These are phyloP conservation scores for Ganoderma leucocontextum DNA, from an alignment of 1,284 basidiomycete genomes.

Conservation along the genomic window DNA sequence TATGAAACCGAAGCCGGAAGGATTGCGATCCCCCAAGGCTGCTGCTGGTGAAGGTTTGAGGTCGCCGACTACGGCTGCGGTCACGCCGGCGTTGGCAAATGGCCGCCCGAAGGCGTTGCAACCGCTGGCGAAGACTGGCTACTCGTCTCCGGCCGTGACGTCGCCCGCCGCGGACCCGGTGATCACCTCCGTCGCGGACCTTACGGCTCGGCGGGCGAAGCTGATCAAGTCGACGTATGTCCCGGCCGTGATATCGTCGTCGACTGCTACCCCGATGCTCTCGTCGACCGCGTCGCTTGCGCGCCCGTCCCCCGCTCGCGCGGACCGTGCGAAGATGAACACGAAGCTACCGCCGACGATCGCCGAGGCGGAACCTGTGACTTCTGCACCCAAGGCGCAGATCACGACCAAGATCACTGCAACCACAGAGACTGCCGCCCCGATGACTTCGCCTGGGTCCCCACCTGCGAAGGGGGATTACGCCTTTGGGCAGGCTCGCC, in stretches of 20 bases:
- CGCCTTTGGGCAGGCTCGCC: slow-evolving; percentile 76
- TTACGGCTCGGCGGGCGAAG: slow-evolving; percentile 41
- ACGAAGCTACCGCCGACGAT: slow-evolving; percentile 44
- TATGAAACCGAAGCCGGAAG: slow-evolving; percentile 24
- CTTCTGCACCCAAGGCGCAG: not conserved
- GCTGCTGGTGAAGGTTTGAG: not conserved
- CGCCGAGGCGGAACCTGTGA: slow-evolving; percentile 39
- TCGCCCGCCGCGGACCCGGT: slow-evolving; percentile 23
- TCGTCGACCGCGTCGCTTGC: slow-evolving; percentile 79
- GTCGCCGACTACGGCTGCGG: not conserved
- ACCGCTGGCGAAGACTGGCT: slow-evolving; percentile 23
- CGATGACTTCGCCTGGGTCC: slow-evolving; percentile 27
- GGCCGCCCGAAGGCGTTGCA: slow-evolving; percentile 22
- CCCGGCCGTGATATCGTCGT: slow-evolving; percentile 72
- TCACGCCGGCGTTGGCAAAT: not conserved
- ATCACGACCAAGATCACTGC: slow-evolving; percentile 3
- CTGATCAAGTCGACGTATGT: slow-evolving; percentile 64
- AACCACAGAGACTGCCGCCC: slow-evolving; percentile 9
- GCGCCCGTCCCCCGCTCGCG: slow-evolving; percentile 47
- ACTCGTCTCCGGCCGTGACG: slow-evolving; percentile 23
- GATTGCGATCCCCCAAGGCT: slow-evolving; percentile 4
- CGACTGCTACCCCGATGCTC: slow-evolving; percentile 71
- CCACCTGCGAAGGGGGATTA: slow-evolving; percentile 51
- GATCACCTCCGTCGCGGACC: slow-evolving; percentile 30
- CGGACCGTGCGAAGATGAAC: slow-evolving; percentile 34